Conservation (phyloP, 108 stramenopile species). For the Pseudonitzschia pungens region DNA sequence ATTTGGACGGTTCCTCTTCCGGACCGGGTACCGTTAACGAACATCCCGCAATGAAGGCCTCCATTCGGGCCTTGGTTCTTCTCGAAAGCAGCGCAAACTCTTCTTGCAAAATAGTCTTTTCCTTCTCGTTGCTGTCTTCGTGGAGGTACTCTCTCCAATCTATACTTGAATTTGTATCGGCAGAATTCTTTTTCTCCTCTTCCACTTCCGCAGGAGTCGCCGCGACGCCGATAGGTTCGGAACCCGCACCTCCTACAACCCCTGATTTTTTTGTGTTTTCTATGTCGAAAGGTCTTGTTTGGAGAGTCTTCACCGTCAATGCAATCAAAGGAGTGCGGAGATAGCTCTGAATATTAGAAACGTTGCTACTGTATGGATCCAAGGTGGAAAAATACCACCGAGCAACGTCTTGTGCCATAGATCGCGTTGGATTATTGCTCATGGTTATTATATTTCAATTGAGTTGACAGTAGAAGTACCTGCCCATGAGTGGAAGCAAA, state of each 20-base stretch:
- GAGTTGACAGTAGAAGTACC: too few species aligned
- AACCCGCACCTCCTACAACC: too few species aligned
- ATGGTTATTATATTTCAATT: too few species aligned
- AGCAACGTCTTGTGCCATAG: constrained; percentile 50
- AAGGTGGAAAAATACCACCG: constrained; percentile 63
- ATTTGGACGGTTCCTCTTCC: constrained; percentile 18
- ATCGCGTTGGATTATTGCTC: constrained; percentile 20
- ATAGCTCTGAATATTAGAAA: constrained; percentile 49
- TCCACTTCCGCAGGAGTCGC: neutral
- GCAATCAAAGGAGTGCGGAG: constrained; percentile 65
- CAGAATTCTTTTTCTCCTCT: constrained; percentile 15
- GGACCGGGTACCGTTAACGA: constrained; percentile 50
- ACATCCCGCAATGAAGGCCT: constrained; percentile 75
- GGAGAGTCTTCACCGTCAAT: constrained; percentile 55
- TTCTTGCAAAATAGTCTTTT: constrained; percentile 13
- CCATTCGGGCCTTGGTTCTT: constrained; percentile 69
- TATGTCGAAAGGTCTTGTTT: constrained; percentile 4
- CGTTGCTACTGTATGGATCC: constrained; percentile 61
- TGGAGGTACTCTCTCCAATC: constrained; percentile 40
- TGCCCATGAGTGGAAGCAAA: too few species aligned
- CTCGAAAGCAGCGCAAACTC: constrained; percentile 44
- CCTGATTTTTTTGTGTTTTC: neutral
- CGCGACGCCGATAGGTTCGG: neutral
- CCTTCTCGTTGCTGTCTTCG: constrained; percentile 4
- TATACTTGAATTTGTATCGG: neutral